Evolutionary conservation across 208 protist genomes (phyloP).

Genomic region (Histomonas meleagridis): DNA sequence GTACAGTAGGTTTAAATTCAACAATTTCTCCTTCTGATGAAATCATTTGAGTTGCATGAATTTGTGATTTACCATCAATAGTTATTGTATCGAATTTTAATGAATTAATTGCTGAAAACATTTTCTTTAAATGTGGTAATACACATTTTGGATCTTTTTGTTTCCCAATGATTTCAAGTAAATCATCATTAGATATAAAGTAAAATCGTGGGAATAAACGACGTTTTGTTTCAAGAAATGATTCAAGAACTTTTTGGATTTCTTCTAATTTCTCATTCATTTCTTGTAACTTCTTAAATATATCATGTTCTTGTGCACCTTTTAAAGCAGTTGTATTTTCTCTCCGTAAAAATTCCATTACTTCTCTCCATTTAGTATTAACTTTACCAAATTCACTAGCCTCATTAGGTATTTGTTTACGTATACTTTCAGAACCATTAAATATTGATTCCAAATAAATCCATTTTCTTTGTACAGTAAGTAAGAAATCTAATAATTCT

Average conservation of each 20-base stretch:
- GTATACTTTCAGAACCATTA: conserved; percentile 85
- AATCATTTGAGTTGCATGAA: conserved; percentile 51
- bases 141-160: conserved; percentile 80
- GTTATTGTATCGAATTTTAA: neutral
- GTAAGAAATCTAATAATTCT: conserved; percentile 68
- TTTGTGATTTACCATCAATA: conserved; percentile 42
- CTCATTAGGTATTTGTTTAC: conserved; percentile 81
- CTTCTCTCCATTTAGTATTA: conserved; percentile 73
- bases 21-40: conserved; percentile 75
- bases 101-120: conserved; percentile 69
- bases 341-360: conserved; percentile 51
- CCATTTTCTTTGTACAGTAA: conserved; percentile 86
- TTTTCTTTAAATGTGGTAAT: conserved; percentile 85
- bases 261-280: conserved; percentile 79
- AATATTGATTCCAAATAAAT: conserved; percentile 90
- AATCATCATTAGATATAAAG: conserved; percentile 86
- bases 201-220: conserved; percentile 87
- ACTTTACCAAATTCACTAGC: conserved; percentile 79
- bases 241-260: conserved; percentile 85
- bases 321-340: conserved; percentile 6
- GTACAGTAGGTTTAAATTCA: conserved; percentile 56
- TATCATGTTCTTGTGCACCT: conserved; percentile 11
- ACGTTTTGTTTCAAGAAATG: conserved; percentile 84
- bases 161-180: conserved; percentile 89
- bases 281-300: conserved; percentile 61